Conservation (phyloP, 495 filamentous ascomycete species). For the Evernia prunastri region DNA sequence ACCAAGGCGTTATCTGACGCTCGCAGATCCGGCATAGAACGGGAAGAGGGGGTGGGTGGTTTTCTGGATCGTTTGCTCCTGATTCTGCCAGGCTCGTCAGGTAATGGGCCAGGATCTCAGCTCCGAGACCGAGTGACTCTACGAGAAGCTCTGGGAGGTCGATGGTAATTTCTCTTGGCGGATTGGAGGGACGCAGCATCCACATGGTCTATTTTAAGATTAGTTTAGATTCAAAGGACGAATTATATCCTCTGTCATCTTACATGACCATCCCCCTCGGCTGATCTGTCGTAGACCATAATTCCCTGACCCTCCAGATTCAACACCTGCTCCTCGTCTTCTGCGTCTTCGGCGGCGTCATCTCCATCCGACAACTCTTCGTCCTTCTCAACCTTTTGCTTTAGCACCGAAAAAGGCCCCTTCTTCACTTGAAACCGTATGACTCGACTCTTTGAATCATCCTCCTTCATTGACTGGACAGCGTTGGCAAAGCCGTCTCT, state of each 20-base stretch:
- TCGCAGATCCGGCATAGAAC: slow-evolving; percentile 96
- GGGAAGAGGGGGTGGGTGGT: slow-evolving; percentile 78
- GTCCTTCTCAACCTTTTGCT: slow-evolving; percentile 35
- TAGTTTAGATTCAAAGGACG: slow-evolving; percentile 3
- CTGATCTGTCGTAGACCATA: slow-evolving; percentile 88
- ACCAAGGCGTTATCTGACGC: slow-evolving; percentile 96
- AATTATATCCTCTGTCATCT: slow-evolving; percentile 32
- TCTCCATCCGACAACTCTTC: slow-evolving; percentile 30
- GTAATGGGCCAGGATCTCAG: slow-evolving; percentile 89
- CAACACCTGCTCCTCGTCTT: slow-evolving; percentile 49
- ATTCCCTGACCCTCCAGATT: slow-evolving; percentile 94
- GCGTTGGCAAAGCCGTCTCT: slow-evolving; percentile 71
- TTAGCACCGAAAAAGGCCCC: slow-evolving; percentile 48
- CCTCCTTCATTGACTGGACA: slow-evolving; percentile 80
- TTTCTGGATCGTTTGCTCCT: slow-evolving; percentile 70
- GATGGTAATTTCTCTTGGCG: slow-evolving; percentile 86
- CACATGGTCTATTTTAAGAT: slow-evolving; percentile 75
- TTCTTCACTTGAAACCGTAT: slow-evolving; percentile 75
- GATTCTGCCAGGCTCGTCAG: slow-evolving; percentile 83
- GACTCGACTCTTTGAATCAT: slow-evolving; percentile 88
- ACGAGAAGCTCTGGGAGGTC: slow-evolving; percentile 88
- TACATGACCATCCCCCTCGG: slow-evolving; percentile 85
- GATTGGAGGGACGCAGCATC: slow-evolving; percentile 93
- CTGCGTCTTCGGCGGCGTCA: slow-evolving; percentile 37
- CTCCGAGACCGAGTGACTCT: slow-evolving; percentile 87